Evolutionary conservation across 225 moss, liverwort and hornwort genomes (phyloP), one percentile per base, ranked within the genome.

Genomic region (Sphagnum contortum): DNA sequence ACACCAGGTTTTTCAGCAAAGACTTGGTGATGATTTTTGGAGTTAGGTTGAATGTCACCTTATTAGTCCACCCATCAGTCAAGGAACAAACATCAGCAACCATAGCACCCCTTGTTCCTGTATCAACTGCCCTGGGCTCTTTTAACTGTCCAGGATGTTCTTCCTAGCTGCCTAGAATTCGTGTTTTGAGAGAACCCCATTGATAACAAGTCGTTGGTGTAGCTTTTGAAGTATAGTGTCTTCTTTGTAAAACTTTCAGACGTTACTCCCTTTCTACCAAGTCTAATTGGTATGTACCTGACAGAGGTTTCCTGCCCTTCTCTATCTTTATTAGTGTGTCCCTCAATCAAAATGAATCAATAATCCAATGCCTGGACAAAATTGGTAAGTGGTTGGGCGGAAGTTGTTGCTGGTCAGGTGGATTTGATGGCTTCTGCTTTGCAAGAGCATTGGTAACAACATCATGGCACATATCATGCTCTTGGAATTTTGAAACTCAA

Each of bases 1-100:
- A 98, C 96, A 5, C 92, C 96, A 13, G 96, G 92, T 66, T 98
- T 98, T 75, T 98, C 96, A n/a, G 92, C 86, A 70, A 98, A 98
- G 61, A 98, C 92, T 75, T 98, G 96, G 71, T 87, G 88, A 92
- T 98, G 57, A 98, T 98, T 57, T 98, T 92, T 8, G 96, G 88
- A 61, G 96, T 92, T 8, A 98, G 87, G 71, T 92, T 98, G 75
- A 98, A 98, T 3, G 90, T 90, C 1, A 98, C 96, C 77, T 92
- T 98, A 67, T 98, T 98, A 3, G 90, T 92, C 70, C 83, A 74
- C 49, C 96, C 96, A 51, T 96, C 92, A 62, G 96, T 90, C 47
- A 90, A 68, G 4, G 92, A 92, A 10, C 92, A 87, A 12, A 92
- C 90, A 69, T 96, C 96, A 6, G 92, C 96, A 56, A 96, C 90